Conservation (phyloP, 139 green algal species). For the Chlamydomonas sp. region DNA sequence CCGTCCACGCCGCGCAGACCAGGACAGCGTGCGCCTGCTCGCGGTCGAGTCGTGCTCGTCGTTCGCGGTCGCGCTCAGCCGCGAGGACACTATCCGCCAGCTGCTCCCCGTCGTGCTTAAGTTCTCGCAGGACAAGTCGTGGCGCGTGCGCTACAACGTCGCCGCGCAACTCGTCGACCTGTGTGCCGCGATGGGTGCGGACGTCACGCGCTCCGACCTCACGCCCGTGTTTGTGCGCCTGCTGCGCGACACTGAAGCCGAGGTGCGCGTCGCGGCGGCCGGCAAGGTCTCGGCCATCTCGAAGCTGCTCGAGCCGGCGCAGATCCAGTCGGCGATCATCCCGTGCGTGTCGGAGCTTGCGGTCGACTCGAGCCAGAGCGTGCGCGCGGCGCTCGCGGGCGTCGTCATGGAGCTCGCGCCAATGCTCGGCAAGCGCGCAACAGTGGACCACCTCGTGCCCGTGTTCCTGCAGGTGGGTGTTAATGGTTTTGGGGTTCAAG, state of each 20-base stretch:
- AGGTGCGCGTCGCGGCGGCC: slow-evolving; percentile 76
- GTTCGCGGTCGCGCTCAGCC: slow-evolving; percentile 68
- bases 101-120: slow-evolving; percentile 85
- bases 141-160: slow-evolving; percentile 97
- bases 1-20: no score
- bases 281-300: slow-evolving; percentile 75
- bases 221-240: slow-evolving; percentile 79
- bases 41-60: slow-evolving; percentile 84
- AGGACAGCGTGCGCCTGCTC: slow-evolving; percentile 95
- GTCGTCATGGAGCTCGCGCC: slow-evolving; percentile 95
- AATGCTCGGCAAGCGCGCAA: slow-evolving; percentile 66
- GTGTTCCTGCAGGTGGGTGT: slow-evolving; percentile 93
- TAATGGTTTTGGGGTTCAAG: no score
- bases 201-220: slow-evolving; percentile 70
- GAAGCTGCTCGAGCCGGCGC: slow-evolving; percentile 43
- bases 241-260: slow-evolving; percentile 56
- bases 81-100: slow-evolving; percentile 54
- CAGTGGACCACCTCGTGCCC: slow-evolving; percentile 89
- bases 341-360: slow-evolving; percentile 74
- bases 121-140: slow-evolving; percentile 93
- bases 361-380: slow-evolving; percentile 78
- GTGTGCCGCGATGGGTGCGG: slow-evolving; percentile 73
- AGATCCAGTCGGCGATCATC: slow-evolving; percentile 32
- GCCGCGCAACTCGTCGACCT: slow-evolving; percentile 79
- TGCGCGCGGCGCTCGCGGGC: slow-evolving; percentile 82